A percentile compares a stretch with the other conserved stretches of the same genome.
Conservation (phyloP, 2,329 filamentous ascomycete species). For the Nannizziopsis arthrosporioides region DNA sequence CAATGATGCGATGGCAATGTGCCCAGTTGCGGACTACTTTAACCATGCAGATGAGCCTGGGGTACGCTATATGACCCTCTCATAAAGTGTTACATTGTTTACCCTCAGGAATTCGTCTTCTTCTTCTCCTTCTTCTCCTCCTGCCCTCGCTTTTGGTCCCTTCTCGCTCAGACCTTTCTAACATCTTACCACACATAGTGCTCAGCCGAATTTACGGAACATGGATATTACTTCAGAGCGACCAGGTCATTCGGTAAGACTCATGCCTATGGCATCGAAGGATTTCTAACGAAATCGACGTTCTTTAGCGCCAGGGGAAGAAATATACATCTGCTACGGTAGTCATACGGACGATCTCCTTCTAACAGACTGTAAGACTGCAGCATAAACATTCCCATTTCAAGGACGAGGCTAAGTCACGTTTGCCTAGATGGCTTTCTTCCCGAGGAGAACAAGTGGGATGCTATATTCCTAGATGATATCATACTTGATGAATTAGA, state of each 20-base stretch:
- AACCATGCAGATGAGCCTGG: slow-evolving; percentile 35
- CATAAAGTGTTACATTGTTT: background rate
- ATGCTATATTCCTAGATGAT: slow-evolving; percentile 33
- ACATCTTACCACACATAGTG: slow-evolving; percentile 16
- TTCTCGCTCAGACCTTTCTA: no score
- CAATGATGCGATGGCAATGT: slow-evolving; percentile 37
- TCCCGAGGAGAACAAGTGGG: slow-evolving; percentile 30
- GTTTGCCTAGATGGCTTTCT: slow-evolving; percentile 31
- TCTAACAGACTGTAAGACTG: slow-evolving; percentile 31
- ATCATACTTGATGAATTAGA: slow-evolving; percentile 28
- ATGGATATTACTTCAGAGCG: slow-evolving; percentile 27
- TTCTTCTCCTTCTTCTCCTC: no score
- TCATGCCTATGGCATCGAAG: background rate
- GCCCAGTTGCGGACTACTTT: slow-evolving; percentile 39
- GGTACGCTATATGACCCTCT: slow-evolving; percentile 20
- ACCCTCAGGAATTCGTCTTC: no score
- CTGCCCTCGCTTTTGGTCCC: no score
- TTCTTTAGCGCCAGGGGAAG: slow-evolving; percentile 28
- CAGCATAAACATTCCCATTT: background rate
- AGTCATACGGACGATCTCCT: slow-evolving; percentile 35
- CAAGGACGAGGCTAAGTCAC: background rate
- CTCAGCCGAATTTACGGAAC: slow-evolving; percentile 28
- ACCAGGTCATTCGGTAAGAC: slow-evolving; percentile 25
- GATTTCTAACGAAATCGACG: background rate
- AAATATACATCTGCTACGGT: slow-evolving; percentile 36